These are phyloP conservation scores for Lactarius evosmus DNA, from an alignment of 768 basidiomycete species.

Conservation along the genomic window DNA sequence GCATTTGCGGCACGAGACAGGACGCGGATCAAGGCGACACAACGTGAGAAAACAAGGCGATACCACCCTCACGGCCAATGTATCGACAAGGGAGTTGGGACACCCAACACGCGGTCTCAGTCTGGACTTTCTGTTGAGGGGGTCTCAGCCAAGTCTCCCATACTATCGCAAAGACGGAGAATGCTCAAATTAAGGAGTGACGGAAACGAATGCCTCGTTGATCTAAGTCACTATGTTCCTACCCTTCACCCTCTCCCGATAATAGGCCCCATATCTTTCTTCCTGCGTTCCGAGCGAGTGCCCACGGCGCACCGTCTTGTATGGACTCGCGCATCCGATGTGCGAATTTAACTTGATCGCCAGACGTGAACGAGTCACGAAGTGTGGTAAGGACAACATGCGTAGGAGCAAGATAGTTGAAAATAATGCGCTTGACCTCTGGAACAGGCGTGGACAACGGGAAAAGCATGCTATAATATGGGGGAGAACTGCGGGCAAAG, in stretches of 20 bases:
- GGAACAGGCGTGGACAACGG: conserved; percentile 56
- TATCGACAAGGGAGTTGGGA: conserved; percentile 1
- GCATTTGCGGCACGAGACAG: conserved; percentile 1
- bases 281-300: conserved; percentile 41
- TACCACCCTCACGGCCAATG: not conserved
- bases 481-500: conserved; percentile 15
- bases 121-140: not conserved
- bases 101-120: conserved; percentile 5
- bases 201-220: not conserved
- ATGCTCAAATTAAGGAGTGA: conserved; percentile 10
- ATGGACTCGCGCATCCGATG: conserved; percentile 62
- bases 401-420: conserved; percentile 57
- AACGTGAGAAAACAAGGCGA: not conserved
- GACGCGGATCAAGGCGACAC: conserved; percentile 1
- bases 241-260: conserved; percentile 26
- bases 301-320: conserved; percentile 55
- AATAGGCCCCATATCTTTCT: conserved; percentile 38
- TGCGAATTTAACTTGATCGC: conserved; percentile 57
- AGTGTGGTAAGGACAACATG: conserved; percentile 49
- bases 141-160: conserved; percentile 3
- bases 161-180: not conserved
- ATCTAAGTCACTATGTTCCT: not conserved
- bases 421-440: conserved; percentile 51
- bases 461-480: conserved; percentile 47
- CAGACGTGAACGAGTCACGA: conserved; percentile 51